phyloP scores from a whole-genome alignment of 768 basidiomycete species.

The Russula ochroleuca region DNA sequence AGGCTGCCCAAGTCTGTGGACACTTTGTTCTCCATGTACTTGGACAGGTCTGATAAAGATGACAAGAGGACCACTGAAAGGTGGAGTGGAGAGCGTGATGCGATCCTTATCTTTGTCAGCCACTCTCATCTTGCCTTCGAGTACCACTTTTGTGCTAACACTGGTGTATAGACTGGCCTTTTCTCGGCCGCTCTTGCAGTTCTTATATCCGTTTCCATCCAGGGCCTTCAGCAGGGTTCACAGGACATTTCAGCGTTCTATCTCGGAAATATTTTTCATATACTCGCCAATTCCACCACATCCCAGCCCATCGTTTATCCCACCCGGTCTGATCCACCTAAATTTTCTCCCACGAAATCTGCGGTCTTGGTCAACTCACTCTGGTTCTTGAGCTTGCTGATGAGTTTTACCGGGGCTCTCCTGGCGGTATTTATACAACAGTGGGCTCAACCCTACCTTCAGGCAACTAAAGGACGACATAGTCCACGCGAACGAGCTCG shows the following conservation, averaged over 20 bases:
- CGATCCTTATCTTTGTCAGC: conserved; percentile 23
- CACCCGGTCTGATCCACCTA: conserved; percentile 5
- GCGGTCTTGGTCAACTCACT: conserved; percentile 40
- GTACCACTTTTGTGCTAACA: too few relatives aligned
- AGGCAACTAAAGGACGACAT: conserved; percentile 25
- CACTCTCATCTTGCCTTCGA: too few relatives aligned
- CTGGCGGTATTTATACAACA: conserved; percentile 46
- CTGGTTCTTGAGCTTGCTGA: conserved; percentile 38
- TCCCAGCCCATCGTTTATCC: neutral
- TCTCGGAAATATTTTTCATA: conserved; percentile 11
- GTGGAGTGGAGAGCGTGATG: conserved; percentile 22
- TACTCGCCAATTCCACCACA: neutral
- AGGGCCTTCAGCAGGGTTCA: conserved; percentile 12
- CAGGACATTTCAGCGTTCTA: conserved; percentile 3
- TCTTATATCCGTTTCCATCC: too few relatives aligned
- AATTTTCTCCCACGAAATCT: conserved; percentile 30
- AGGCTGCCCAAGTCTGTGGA: too few relatives aligned
- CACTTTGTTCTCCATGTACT: conserved; percentile 19
- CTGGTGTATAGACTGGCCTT: too few relatives aligned
- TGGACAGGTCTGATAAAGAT: conserved; percentile 14
- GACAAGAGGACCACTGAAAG: conserved; percentile 14
- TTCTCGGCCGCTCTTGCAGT: too few relatives aligned
- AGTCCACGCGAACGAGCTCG: conserved; percentile 36
- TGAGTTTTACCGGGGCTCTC: conserved; percentile 44
- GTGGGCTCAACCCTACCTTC: conserved; percentile 39